Conservation (phyloP, 768 basidiomycete genomes). For the Tricholoma hemisulphureum region DNA sequence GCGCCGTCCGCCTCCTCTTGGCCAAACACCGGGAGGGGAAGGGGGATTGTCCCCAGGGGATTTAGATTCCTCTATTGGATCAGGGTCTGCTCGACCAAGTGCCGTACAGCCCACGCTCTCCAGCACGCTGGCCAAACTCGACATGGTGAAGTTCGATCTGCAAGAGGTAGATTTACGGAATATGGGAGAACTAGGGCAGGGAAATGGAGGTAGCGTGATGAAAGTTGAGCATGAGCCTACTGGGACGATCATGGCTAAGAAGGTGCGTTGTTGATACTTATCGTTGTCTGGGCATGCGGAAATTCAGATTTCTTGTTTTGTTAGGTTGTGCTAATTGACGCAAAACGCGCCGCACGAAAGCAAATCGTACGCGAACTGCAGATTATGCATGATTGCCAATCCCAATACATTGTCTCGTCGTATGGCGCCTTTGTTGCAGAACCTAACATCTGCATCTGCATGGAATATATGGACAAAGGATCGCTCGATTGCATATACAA, state of each 20-base stretch:
- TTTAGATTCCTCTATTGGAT: conserved; percentile 11
- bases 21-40: conserved; percentile 43
- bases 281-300: not conserved
- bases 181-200: conserved; percentile 86
- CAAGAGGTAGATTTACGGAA: conserved; percentile 86
- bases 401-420: conserved; percentile 92
- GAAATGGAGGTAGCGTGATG: conserved; percentile 96
- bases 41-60: conserved; percentile 13
- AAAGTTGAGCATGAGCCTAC: conserved; percentile 91
- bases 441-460: conserved; percentile 98
- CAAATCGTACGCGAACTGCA: conserved; percentile 97
- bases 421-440: conserved; percentile 95
- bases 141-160: conserved; percentile 78
- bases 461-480: conserved; percentile 95
- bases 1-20: conserved; percentile 62
- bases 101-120: conserved; percentile 77
- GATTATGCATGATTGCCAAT: conserved; percentile 97
- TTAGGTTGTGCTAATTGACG: conserved; percentile 95
- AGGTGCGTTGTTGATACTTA: conserved; percentile 53
- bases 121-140: conserved; percentile 80
- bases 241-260: conserved; percentile 95
- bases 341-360: conserved; percentile 92
- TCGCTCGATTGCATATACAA: conserved; percentile 95
- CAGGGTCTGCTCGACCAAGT: conserved; percentile 49
- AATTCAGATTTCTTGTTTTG: not conserved